phyloP scores from a whole-genome alignment of 2,329 filamentous ascomycete species.

The Simplicillium aogashimaense region DNA sequence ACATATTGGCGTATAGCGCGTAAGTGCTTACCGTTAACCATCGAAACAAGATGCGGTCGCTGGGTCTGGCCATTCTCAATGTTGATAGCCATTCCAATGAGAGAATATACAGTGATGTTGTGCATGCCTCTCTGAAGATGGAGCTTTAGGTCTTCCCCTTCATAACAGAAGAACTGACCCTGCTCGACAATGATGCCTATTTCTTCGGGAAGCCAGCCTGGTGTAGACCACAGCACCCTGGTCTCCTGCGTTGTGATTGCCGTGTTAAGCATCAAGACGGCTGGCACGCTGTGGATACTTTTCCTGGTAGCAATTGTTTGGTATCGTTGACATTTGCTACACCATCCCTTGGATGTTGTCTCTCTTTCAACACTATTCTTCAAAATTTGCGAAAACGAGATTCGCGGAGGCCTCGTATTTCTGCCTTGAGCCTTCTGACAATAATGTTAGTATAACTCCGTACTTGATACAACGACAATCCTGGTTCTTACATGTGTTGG shows the following conservation, averaged over 20 bases:
- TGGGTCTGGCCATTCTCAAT: conserved; percentile 80
- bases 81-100: conserved; percentile 82
- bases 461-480: too few relatives aligned
- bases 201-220: conserved; percentile 86
- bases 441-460: conserved; percentile 10
- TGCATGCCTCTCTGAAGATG: conserved; percentile 72
- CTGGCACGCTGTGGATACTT: conserved; percentile 70
- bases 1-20: neutral
- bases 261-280: conserved; percentile 83
- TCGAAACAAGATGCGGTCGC: conserved; percentile 82
- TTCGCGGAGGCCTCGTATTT: conserved; percentile 40
- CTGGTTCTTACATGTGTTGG: conserved; percentile 32
- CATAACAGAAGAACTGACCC: conserved; percentile 90
- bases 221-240: conserved; percentile 75
- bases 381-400: conserved; percentile 81
- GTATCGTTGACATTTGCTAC: conserved; percentile 80
- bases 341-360: conserved; percentile 86
- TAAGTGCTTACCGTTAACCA: conserved; percentile 62
- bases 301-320: conserved; percentile 80
- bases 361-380: conserved; percentile 88
- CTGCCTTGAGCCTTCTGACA: conserved; percentile 35
- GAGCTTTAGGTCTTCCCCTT: conserved; percentile 77
- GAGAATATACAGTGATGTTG: conserved; percentile 78
- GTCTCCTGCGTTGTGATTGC: conserved; percentile 63
- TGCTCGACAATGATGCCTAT: conserved; percentile 86